Percentiles rank a stretch among this genome's conserved stretches.
Evolutionary conservation across 2,329 filamentous ascomycete species (phyloP).

Genomic region (Curvularia eragrostidis): DNA sequence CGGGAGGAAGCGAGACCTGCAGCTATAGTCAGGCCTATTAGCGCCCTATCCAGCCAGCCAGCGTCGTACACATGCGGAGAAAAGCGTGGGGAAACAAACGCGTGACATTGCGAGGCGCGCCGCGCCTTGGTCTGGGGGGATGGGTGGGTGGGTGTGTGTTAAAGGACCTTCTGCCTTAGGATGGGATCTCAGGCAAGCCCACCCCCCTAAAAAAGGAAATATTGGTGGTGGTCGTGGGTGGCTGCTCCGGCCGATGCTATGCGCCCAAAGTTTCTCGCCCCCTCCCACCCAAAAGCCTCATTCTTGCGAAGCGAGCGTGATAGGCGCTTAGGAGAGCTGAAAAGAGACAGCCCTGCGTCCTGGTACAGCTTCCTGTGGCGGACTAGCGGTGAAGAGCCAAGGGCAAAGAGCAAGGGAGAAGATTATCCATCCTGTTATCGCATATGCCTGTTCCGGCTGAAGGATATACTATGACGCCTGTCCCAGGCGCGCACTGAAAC

Average conservation of each 20-base stretch:
- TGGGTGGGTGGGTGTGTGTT: too few species aligned
- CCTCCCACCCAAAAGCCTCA: slow-evolving; percentile 1
- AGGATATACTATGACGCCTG: neutral
- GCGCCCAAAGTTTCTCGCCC: slow-evolving; percentile 4
- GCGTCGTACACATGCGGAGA: slow-evolving; percentile 13
- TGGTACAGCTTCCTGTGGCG: slow-evolving; percentile 9
- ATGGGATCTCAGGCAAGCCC: slow-evolving; percentile 2
- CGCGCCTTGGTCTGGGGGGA: slow-evolving; percentile 1
- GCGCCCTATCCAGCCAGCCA: too few species aligned
- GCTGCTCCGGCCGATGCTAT: slow-evolving; percentile 13
- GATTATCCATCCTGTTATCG: slow-evolving; percentile 2
- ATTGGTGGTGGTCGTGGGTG: slow-evolving; percentile 8
- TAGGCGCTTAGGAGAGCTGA: slow-evolving; percentile 1
- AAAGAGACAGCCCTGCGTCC: neutral
- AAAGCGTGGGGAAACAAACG: slow-evolving; percentile 13
- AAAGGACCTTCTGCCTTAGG: slow-evolving; percentile 14
- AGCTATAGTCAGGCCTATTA: neutral
- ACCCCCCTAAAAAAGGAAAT: neutral
- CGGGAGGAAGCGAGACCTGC: slow-evolving; percentile 1
- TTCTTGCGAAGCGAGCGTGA: neutral
- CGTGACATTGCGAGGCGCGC: slow-evolving; percentile 7
- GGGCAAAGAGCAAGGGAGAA: too few species aligned
- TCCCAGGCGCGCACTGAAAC: neutral
- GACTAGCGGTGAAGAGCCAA: slow-evolving; percentile 14
- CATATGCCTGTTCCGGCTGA: slow-evolving; percentile 6